Evolutionary conservation across 78 protist genomes (phyloP).

Genomic region (Dictyostelium capitatum): DNA sequence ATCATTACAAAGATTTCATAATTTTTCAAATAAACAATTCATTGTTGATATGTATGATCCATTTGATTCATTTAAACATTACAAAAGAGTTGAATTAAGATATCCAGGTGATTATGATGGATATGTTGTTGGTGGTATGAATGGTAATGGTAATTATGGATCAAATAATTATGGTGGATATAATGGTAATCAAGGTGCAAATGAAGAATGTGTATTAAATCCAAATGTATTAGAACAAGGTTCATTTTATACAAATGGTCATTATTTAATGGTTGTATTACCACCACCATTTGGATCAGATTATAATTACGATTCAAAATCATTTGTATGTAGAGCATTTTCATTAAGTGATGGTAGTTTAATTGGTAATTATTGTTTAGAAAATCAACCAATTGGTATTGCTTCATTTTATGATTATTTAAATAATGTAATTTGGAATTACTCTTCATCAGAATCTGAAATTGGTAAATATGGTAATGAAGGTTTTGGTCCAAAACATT

Average conservation of each 20-base stretch:
- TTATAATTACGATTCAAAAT: slow-evolving; percentile 57
- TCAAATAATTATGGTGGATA: background rate
- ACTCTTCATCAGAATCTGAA: slow-evolving; percentile 66
- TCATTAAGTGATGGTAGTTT: slow-evolving; percentile 68
- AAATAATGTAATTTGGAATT: slow-evolving; percentile 85
- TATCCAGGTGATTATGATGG: slow-evolving; percentile 66
- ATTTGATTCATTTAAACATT: slow-evolving; percentile 29
- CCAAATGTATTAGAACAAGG: slow-evolving; percentile 67
- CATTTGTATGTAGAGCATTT: slow-evolving; percentile 76
- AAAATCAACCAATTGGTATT: slow-evolving; percentile 77
- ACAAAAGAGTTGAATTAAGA: slow-evolving; percentile 43
- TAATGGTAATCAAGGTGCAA: background rate
- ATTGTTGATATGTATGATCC: slow-evolving; percentile 83
- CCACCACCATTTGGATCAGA: slow-evolving; percentile 83
- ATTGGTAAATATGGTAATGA: slow-evolving; percentile 81
- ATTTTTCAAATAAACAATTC: slow-evolving; percentile 42
- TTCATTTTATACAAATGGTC: slow-evolving; percentile 85
- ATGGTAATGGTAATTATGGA: background rate
- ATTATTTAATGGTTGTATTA: slow-evolving; percentile 77
- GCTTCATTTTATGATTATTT: slow-evolving; percentile 77
- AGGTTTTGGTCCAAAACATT: slow-evolving; percentile 84
- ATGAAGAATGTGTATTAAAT: slow-evolving; percentile 60
- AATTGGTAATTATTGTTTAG: slow-evolving; percentile 83
- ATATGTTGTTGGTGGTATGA: no score
- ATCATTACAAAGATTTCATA: slow-evolving; percentile 59